Evolutionary conservation across 2,329 filamentous ascomycete genomes (phyloP).

Genomic region (Colletotrichum liaoningense): DNA sequence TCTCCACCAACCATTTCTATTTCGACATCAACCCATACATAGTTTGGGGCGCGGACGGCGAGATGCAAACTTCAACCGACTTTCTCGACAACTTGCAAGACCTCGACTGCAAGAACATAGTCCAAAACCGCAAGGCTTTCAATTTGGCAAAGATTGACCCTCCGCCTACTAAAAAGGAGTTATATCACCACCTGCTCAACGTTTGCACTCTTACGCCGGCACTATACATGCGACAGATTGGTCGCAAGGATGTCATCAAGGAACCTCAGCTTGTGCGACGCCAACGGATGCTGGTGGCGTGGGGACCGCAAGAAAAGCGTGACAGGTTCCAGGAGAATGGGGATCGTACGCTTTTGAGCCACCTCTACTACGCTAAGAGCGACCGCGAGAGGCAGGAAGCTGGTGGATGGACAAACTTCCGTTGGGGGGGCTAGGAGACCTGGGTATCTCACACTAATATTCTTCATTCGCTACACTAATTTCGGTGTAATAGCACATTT

Average conservation of each 20-base stretch:
- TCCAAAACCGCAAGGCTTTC: slow-evolving; percentile 51
- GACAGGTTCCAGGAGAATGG: slow-evolving; percentile 41
- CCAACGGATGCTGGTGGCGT: slow-evolving; percentile 53
- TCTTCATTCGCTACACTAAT: no score
- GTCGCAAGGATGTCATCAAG: slow-evolving; percentile 47
- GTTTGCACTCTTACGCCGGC: slow-evolving; percentile 50
- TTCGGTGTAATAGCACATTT: not conserved
- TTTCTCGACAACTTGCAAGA: slow-evolving; percentile 46
- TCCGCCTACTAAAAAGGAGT: slow-evolving; percentile 43
- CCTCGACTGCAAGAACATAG: slow-evolving; percentile 50
- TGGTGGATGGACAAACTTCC: slow-evolving; percentile 27
- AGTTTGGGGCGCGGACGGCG: slow-evolving; percentile 38
- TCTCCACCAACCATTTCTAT: slow-evolving; percentile 52
- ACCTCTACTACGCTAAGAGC: slow-evolving; percentile 43
- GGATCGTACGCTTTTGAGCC: slow-evolving; percentile 44
- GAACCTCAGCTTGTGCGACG: slow-evolving; percentile 48
- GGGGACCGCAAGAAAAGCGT: slow-evolving; percentile 48
- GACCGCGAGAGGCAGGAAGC: slow-evolving; percentile 29
- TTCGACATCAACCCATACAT: slow-evolving; percentile 48
- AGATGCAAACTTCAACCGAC: slow-evolving; percentile 42
- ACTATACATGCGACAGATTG: slow-evolving; percentile 50
- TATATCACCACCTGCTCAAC: slow-evolving; percentile 45
- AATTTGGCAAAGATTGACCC: slow-evolving; percentile 46
- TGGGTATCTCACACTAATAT: not conserved
- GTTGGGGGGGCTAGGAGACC: slow-evolving; percentile 21